A percentile compares a stretch with the other conserved stretches of the same genome.
These are phyloP conservation scores for Ramaria rubella DNA, from an alignment of 768 basidiomycete species.

Conservation along the genomic window DNA sequence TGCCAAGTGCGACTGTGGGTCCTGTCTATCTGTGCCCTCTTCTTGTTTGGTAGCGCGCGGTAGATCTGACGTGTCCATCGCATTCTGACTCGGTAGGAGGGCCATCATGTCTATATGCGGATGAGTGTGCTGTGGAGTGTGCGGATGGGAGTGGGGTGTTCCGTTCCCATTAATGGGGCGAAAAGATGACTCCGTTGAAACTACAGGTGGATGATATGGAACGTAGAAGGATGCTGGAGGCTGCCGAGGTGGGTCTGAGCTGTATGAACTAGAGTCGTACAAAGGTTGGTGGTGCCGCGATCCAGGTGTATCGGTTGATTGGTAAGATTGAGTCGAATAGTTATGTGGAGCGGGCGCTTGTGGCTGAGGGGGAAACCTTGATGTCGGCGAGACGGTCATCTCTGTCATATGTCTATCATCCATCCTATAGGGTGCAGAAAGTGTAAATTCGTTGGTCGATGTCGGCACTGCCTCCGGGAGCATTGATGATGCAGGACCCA, in stretches of 20 bases:
- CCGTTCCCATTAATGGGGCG: background rate
- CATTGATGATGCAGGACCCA: background rate
- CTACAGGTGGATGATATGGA: background rate
- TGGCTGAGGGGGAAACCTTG: slow-evolving; percentile 2
- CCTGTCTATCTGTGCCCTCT: background rate
- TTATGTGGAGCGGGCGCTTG: background rate
- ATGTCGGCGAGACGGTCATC: background rate
- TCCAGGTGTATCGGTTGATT: background rate
- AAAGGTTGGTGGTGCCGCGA: background rate
- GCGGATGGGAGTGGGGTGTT: background rate
- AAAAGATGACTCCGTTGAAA: background rate
- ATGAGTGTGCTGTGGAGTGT: background rate
- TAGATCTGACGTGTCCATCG: background rate
- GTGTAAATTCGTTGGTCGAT: background rate
- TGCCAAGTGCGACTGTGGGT: background rate
- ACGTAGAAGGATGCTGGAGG: slow-evolving; percentile 1
- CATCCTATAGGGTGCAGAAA: background rate
- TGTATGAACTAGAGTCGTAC: slow-evolving; percentile 4
- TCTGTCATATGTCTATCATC: background rate
- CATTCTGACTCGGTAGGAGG: background rate
- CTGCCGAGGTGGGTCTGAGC: background rate
- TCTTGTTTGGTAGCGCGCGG: background rate
- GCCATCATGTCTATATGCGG: slow-evolving; percentile 1
- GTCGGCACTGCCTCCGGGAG: background rate
- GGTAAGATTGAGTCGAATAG: background rate